Percentiles rank a stretch among this genome's conserved stretches.
phyloP scores from a whole-genome alignment of 176 grass and related monocot genomes.

The Guadua angustifolia region DNA sequence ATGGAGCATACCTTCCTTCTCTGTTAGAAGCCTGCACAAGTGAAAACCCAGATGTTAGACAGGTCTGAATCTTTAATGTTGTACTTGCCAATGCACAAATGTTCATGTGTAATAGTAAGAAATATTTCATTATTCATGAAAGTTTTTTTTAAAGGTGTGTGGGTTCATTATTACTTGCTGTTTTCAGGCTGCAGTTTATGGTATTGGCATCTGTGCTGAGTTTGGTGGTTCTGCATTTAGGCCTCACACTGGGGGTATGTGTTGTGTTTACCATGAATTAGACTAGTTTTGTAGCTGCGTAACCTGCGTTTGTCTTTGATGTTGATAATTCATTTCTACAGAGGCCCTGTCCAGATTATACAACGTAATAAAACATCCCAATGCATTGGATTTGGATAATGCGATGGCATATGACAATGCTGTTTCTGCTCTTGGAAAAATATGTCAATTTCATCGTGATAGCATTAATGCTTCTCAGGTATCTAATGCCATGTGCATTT shows the following conservation, averaged over 20 bases:
- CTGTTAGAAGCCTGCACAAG: conserved; percentile 74
- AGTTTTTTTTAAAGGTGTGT: neutral
- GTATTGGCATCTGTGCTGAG: conserved; percentile 81
- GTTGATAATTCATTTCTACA: conserved; percentile 41
- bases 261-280: conserved; percentile 7
- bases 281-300: conserved; percentile 19
- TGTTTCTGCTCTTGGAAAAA: conserved; percentile 87
- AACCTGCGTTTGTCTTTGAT: conserved; percentile 7
- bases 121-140: conserved; percentile 19
- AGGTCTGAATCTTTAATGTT: conserved; percentile 57
- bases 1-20: conserved; percentile 77
- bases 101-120: neutral
- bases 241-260: conserved; percentile 61
- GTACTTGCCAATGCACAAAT: neutral
- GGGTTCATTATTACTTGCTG: conserved; percentile 22
- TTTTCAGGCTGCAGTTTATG: conserved; percentile 77
- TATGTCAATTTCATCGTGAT: conserved; percentile 76
- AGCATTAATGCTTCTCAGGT: conserved; percentile 79
- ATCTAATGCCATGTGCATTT: conserved; percentile 26
- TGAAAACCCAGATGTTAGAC: conserved; percentile 80
- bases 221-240: conserved; percentile 70
- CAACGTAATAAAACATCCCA: conserved; percentile 69
- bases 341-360: conserved; percentile 71
- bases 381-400: conserved; percentile 73
- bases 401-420: conserved; percentile 88